Base-by-base conservation (phyloP, 306 rosid species). In the Adenanthera pavonina region DNA sequence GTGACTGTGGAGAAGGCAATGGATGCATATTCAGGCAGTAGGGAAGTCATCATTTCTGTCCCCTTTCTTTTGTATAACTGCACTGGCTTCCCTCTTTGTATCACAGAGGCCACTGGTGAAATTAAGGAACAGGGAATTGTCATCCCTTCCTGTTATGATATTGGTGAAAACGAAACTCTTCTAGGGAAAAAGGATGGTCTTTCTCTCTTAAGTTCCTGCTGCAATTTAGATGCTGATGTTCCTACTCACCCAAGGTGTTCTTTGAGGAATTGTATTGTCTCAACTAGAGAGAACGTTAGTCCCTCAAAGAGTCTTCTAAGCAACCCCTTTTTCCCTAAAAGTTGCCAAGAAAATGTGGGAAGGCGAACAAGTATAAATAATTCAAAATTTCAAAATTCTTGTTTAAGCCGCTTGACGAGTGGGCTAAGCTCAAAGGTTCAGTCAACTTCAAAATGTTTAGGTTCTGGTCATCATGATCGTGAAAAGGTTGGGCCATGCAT, bases 1-100 rank as follows among this genome's bases (percentile, higher is more conserved):
- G 83, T 93, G 65, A 90, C 93, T 13, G 89, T 93, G 82, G 99
- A 95, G 85, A 95, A 93, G 84, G 90, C 82, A 72, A 85, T 93
- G 85, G 95, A 93, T 89, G 97, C 90, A 69, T 88, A 86, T 84
- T 93, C 97, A 35, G 97, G 97, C 60, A 89, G 92, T 66, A 89
- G 97, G 88, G 99, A 95, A 81, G 80, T 95, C 49, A 64, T 85
- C 60, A 77, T 95, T 76, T 91, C 76, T 75, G 97, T 90, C 81
- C 99, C 97, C 52, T 91, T 90, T 86, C 87, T 95, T 78, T 83
- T 95, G 80, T 95, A 93, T 85, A 95, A 95, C 82, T 95, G 99
- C 85, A 84, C 87, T 74, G 95, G 94, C 69, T 93, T 93, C 78
- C 93, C 97, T 16, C 83, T 95, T 38, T 38, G 74, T 72, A 87